These are phyloP conservation scores for Urochloa ruziziensis DNA, from an alignment of 176 grass and related monocot genomes.

Conservation along the genomic window DNA sequence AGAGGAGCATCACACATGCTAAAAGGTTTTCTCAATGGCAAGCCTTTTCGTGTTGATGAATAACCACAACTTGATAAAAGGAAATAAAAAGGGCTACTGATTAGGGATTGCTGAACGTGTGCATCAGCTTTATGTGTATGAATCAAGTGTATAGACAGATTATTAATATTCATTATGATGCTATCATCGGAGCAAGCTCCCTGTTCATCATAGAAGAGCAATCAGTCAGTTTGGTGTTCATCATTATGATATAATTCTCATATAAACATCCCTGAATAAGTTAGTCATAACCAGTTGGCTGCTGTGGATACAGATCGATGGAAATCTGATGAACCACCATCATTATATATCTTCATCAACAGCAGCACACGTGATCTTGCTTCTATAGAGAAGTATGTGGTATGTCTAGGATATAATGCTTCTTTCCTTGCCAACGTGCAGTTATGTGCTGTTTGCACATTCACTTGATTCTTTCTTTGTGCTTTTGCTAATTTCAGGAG, in stretches of 20 bases:
- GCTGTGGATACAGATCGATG: constrained; percentile 59
- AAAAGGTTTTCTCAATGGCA: neutral
- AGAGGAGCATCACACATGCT: neutral
- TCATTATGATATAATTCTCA: neutral
- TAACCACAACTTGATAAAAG: neutral
- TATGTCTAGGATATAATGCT: constrained; percentile 48
- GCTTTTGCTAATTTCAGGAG: constrained; percentile 60
- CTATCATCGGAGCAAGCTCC: neutral
- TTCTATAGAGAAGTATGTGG: constrained; percentile 94
- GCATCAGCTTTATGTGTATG: neutral
- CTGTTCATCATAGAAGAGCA: neutral
- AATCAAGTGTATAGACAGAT: neutral
- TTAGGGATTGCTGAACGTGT: neutral
- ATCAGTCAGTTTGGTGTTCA: neutral
- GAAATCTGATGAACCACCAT: constrained; percentile 69
- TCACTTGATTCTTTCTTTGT: neutral
- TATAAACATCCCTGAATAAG: neutral
- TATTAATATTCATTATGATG: neutral
- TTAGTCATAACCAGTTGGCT: constrained; percentile 23
- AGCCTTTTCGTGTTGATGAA: neutral
- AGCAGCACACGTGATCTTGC: constrained; percentile 90
- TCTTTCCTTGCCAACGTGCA: neutral
- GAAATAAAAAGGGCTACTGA: neutral
- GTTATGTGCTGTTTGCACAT: neutral
- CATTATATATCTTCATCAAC: constrained; percentile 93